Conservation (phyloP, 2,329 filamentous ascomycete species). For the Boeremia lycopersici region DNA sequence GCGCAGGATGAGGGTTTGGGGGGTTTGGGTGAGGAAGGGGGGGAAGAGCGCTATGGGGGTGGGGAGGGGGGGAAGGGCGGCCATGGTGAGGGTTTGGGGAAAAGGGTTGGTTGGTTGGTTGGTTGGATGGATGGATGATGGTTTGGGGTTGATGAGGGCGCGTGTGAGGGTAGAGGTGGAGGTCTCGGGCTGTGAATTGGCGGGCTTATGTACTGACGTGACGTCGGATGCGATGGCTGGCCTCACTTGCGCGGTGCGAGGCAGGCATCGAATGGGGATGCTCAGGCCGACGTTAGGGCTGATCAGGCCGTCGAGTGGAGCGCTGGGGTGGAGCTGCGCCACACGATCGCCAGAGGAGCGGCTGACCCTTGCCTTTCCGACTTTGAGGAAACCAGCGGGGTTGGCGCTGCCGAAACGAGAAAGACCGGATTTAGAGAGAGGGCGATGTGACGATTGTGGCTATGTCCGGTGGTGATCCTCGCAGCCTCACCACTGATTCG, state of each 20-base stretch:
- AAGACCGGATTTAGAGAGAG: background rate
- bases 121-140: background rate
- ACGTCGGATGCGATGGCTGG: background rate
- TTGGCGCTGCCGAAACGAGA: background rate
- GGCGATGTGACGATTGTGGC: too few species aligned
- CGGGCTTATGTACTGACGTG: background rate
- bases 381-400: background rate
- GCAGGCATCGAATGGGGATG: background rate
- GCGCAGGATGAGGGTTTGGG: slow-evolving; percentile 60
- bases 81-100: slow-evolving; percentile 11
- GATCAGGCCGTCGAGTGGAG: background rate
- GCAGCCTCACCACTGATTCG: too few species aligned
- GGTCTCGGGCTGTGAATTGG: background rate
- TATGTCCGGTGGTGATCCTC: too few species aligned
- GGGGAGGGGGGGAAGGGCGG: slow-evolving; percentile 18
- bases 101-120: background rate
- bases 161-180: background rate
- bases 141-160: background rate
- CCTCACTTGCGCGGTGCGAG: background rate
- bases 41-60: slow-evolving; percentile 39
- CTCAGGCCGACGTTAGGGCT: background rate
- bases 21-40: slow-evolving; percentile 32
- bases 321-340: slow-evolving; percentile 4
- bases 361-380: background rate
- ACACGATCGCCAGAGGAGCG: slow-evolving; percentile 4